A percentile compares a stretch with the other conserved stretches of the same genome.
Conservation (phyloP, 306 rosid species). For the Aeschynomene evenia region DNA sequence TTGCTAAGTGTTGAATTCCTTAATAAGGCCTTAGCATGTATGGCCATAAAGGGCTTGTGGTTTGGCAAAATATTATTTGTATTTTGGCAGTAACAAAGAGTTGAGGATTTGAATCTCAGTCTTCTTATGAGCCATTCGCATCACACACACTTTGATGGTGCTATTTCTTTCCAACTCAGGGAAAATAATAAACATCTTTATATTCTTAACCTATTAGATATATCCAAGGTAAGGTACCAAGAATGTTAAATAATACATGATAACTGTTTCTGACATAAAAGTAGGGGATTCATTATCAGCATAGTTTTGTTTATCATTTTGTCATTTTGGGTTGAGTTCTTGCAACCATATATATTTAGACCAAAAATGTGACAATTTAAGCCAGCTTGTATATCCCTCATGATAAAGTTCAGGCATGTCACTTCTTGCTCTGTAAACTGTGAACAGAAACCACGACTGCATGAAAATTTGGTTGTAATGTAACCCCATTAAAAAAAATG, state of each 20-base stretch:
- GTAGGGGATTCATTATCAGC: neutral
- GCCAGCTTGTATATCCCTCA: constrained; percentile 26
- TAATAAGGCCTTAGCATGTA: constrained; percentile 15
- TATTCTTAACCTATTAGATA: neutral
- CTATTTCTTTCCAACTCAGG: neutral
- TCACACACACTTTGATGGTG: neutral
- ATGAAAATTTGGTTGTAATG: no score
- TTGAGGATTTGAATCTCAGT: constrained; percentile 1
- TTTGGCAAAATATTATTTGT: constrained; percentile 32
- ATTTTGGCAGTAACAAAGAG: constrained; percentile 17
- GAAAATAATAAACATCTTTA: neutral
- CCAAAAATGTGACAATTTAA: constrained; percentile 18
- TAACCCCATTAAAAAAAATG: neutral
- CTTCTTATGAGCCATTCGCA: neutral
- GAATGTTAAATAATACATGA: neutral
- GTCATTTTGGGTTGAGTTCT: neutral
- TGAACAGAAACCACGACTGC: no score
- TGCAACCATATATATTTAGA: neutral
- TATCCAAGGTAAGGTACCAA: neutral
- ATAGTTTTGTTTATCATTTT: neutral
- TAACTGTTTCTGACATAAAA: neutral
- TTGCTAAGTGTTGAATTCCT: constrained; percentile 23
- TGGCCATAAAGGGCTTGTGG: constrained; percentile 10
- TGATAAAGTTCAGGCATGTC: constrained; percentile 4
- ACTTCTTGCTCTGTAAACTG: constrained; percentile 21